Evolutionary conservation across 139 green algal species (phyloP).

Genomic region (Limnomonas spitsbergensis): DNA sequence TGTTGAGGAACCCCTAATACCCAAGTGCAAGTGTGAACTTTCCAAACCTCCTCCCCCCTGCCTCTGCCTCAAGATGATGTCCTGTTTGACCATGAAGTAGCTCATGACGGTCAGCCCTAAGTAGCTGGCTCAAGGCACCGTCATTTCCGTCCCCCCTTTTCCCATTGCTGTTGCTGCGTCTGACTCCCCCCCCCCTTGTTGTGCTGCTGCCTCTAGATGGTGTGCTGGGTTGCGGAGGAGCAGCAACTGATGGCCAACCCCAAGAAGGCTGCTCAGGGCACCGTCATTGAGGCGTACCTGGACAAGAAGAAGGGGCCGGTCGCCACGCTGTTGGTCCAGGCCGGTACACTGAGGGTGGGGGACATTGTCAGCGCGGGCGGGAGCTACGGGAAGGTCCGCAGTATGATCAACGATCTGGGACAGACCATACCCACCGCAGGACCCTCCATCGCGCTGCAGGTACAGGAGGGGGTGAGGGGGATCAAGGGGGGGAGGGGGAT

Average conservation of each 20-base stretch:
- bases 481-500: not conserved
- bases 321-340: conserved; percentile 81
- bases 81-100: no score
- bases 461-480: not conserved
- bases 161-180: no score
- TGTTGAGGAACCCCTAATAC: no score
- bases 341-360: conserved; percentile 80
- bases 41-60: no score
- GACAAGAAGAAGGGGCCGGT: conserved; percentile 80
- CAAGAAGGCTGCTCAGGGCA: conserved; percentile 69
- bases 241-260: conserved; percentile 78
- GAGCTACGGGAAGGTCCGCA: conserved; percentile 79
- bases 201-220: no score
- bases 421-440: conserved; percentile 54
- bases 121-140: no score
- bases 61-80: no score
- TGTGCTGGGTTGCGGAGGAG: conserved; percentile 84
- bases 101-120: no score
- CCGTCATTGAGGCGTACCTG: conserved; percentile 91
- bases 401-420: conserved; percentile 61
- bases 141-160: no score
- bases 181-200: no score
- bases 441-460: conserved; percentile 78
- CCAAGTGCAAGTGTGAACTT: no score
- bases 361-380: conserved; percentile 78